Base-by-base conservation (phyloP, 208 protist species). In the Phytomonas sp. region DNA sequence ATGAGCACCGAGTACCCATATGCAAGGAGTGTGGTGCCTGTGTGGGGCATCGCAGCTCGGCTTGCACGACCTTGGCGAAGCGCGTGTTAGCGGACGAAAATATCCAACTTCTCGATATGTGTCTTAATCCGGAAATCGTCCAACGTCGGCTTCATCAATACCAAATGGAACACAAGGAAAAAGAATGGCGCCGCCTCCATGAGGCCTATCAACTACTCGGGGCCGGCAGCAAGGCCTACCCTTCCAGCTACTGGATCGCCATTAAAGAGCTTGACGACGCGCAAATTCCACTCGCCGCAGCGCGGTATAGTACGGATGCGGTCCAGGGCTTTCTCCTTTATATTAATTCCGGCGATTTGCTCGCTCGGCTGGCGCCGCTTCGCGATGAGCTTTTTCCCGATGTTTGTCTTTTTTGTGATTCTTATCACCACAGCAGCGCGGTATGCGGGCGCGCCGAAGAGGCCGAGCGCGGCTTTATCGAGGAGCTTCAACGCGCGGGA, bases 331-430 rank as follows among this genome's bases (percentile, higher is more conserved):
- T 94, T 60, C 80, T 94, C 12, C 79, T 93, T 16, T 83, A 78
- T 72, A 87, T 91, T 68, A 81, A 84, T 71, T 87, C 83, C 5
- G 87, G 74, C 19, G 85, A 93, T 74, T 72, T 93, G 29, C 79
- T 95, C 7, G 77, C 75, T 73, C 87, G 93, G 73, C 78, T 95
- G 7, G 66, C 66, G 29, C 83, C 86, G 37, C 72, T 93, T 40
- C 80, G 78, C 31, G 82, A 84, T 56, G 74, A 76, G 29, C 73
- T 67, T 60, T 95, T 95, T 76, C 89, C 89, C 0, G 83, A 95
- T 34, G 86, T 95, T 37, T 95, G 89, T 61, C 64, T 94, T 34
- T 92, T 89, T 77, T 94, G 89, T 72, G 87, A 92, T 71, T 86
- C 79, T 6, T 84, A 83, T 61, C 79, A 91, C 73, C 89, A 94